Evolutionary conservation across 2,329 filamentous ascomycete genomes (phyloP), one percentile per base, ranked within the genome.

Genomic region (Bretziella fagacearum): DNA sequence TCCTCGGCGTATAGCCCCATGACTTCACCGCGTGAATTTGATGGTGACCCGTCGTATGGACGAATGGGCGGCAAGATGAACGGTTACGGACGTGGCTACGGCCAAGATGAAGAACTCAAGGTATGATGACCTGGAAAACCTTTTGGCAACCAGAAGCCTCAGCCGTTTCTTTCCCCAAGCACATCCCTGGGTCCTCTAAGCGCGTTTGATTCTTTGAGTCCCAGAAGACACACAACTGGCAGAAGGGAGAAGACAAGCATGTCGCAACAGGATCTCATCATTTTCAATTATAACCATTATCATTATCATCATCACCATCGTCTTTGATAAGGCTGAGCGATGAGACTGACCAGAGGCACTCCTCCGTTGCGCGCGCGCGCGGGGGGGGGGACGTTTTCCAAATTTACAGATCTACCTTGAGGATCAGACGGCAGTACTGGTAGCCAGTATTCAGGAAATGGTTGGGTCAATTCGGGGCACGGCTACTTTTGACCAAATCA

Each of bases 401-500:
- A 43, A 35, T 36, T 41, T 35, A 44, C 52, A 81, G 74, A 73
- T 83, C 51, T 87, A 85, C 58, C 73, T 93, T 29, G 82, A 91
- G 57, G 82, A 87, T 57, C 83, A 91, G 59, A 87, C 81, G 8
- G 81, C 83, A 44, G 66, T 77, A 2, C 70, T 93, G 50, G 79
- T 91, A 22, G 77, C 84, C 54, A 82, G 77, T 37, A 86, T 93
- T 53, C 83, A 91, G 61, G 74, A 77, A n/a, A 72, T 93, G 6
- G 83, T 93, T 40, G 71, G 73, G 46, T 76, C 75, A 25, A 79
- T 86, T 52, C 79, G 81, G 46, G 68, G 70, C 44, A 74, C 81
- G 53, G 73, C 73, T 25, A 65, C 70, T 23, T 72, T 81, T 49
- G 66, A 72, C 17, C 11, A n/a, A 8, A 39, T 39, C 35, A 8